Conservation (phyloP, 768 basidiomycete genomes). For the Serendipita sp. region DNA sequence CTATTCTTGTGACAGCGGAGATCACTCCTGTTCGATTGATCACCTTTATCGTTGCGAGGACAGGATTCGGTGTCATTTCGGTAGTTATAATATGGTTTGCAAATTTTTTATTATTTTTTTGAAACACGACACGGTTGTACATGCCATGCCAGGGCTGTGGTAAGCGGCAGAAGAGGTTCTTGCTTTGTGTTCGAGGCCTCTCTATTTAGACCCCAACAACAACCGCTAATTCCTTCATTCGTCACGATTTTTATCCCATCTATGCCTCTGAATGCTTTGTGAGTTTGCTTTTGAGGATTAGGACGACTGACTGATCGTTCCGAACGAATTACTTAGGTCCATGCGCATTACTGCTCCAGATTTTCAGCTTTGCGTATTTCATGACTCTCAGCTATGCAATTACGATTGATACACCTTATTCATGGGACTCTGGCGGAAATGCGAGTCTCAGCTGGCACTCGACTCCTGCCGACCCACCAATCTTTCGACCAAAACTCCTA, state of each 20-base stretch:
- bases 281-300: no score
- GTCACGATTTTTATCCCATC: neutral
- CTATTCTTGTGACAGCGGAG: neutral
- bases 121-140: neutral
- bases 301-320: no score
- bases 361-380: no score
- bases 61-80: no score
- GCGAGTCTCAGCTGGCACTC: neutral
- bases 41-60: no score
- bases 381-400: neutral
- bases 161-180: neutral
- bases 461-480: neutral
- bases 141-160: neutral
- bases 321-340: no score
- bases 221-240: neutral
- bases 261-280: neutral
- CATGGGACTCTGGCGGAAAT: neutral
- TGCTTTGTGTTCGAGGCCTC: neutral
- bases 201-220: neutral
- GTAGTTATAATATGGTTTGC: no score
- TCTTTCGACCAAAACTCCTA: neutral
- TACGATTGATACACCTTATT: neutral
- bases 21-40: no score
- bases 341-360: no score
- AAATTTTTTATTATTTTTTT: no score